Percentiles rank a stretch among this genome's conserved stretches.
Conservation (phyloP, 2,329 filamentous ascomycete genomes). For the Dactylonectria macrodidyma region DNA sequence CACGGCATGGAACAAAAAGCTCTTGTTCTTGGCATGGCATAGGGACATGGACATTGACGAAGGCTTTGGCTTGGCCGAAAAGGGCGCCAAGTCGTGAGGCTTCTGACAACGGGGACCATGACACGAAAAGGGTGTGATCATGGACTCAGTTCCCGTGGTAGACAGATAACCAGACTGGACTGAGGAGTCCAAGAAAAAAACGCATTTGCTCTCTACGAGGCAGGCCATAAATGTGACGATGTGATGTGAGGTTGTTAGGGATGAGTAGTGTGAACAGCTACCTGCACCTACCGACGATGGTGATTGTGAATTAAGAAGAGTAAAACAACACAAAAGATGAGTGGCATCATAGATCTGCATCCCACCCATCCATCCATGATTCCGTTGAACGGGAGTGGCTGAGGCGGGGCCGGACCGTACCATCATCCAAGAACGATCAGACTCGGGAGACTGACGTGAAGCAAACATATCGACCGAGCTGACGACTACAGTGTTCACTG, state of each 20-base stretch:
- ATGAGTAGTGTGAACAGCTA: background rate
- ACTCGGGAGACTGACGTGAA: background rate
- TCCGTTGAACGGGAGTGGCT: conserved; percentile 1
- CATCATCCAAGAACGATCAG: background rate
- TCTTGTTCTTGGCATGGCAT: conserved; percentile 51
- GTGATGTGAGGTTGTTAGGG: background rate
- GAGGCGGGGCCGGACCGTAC: conserved; percentile 1
- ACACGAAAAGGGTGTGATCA: conserved; percentile 39
- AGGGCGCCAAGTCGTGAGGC: conserved; percentile 45
- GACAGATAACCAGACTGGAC: conserved; percentile 53
- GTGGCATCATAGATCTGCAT: too few relatives aligned
- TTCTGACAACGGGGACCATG: conserved; percentile 48
- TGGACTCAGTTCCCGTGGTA: conserved; percentile 50
- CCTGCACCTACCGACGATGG: background rate
- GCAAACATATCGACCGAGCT: too few relatives aligned
- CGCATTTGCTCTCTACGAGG: conserved; percentile 39
- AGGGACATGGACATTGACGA: conserved; percentile 49
- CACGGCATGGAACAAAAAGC: conserved; percentile 50
- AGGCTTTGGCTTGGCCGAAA: conserved; percentile 47
- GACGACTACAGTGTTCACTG: too few relatives aligned
- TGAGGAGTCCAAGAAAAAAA: conserved; percentile 53
- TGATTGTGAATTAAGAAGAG: too few relatives aligned
- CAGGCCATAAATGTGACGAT: background rate
- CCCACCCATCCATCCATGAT: background rate
- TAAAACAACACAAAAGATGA: too few relatives aligned